Percentiles rank a stretch among this genome's conserved stretches.
Evolutionary conservation across 352 stramenopile genomes (phyloP).

Genomic region (Peronospora destructor): DNA sequence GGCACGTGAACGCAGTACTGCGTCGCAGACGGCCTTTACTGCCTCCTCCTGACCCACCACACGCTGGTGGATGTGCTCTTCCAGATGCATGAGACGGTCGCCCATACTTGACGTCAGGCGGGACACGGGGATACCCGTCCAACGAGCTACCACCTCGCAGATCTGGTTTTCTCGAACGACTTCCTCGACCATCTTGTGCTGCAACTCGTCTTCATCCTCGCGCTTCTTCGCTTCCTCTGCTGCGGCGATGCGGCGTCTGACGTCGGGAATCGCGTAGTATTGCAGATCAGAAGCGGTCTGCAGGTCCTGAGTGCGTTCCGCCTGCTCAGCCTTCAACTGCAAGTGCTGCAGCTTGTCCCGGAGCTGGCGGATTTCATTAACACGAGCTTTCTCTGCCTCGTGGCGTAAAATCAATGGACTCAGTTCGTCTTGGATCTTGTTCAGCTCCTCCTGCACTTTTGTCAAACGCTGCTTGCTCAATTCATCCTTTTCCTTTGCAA

Average conservation of each 20-base stretch:
- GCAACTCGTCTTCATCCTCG: conserved; percentile 45
- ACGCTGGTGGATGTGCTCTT: conserved; percentile 79
- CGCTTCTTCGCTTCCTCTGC: conserved; percentile 69
- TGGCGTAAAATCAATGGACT: conserved; percentile 87
- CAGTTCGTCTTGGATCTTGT: conserved; percentile 88
- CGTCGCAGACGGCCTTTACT: conserved; percentile 88
- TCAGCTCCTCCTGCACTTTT: conserved; percentile 89
- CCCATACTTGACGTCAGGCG: conserved; percentile 74
- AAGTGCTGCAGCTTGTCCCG: conserved; percentile 91
- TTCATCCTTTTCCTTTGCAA: conserved; percentile 91
- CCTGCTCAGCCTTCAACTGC: conserved; percentile 91
- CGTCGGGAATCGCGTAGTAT: conserved; percentile 91
- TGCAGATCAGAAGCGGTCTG: conserved; percentile 93
- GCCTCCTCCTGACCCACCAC: conserved; percentile 92
- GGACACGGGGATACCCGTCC: conserved; percentile 87
- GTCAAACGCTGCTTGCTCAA: conserved; percentile 88
- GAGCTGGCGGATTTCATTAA: conserved; percentile 90
- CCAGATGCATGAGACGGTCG: conserved; percentile 78
- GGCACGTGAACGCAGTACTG: conserved; percentile 88
- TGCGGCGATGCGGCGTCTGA: conserved; percentile 83
- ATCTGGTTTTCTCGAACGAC: conserved; percentile 86
- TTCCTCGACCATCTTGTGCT: conserved; percentile 78
- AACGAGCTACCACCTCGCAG: conserved; percentile 84
- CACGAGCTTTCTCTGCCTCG: conserved; percentile 87
- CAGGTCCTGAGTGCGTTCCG: conserved; percentile 92